These are phyloP conservation scores for Cyanidium caldarium DNA, from an alignment of 23 red algal genomes.

Conservation along the genomic window DNA sequence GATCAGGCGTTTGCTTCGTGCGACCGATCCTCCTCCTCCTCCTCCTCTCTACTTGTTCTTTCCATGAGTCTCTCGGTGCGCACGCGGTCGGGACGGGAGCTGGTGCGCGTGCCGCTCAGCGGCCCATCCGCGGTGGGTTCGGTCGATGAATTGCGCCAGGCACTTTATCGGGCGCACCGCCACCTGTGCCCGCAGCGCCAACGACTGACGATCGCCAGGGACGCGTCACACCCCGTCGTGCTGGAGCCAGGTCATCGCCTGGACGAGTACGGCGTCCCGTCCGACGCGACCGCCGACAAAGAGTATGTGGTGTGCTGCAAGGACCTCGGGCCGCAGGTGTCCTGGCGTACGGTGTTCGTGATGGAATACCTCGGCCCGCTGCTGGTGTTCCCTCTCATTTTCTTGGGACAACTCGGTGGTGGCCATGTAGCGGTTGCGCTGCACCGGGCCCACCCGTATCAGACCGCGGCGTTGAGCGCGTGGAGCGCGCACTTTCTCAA, in stretches of 20 bases:
- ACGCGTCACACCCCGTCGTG: not conserved
- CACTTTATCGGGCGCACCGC: not conserved
- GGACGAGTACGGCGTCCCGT: not conserved
- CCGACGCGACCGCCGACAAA: not conserved
- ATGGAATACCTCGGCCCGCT: constrained; percentile 84
- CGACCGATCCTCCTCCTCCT: too few relatives aligned
- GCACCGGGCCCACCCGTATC: constrained; percentile 7
- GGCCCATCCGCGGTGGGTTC: not conserved
- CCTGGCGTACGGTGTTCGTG: constrained; percentile 76
- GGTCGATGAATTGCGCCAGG: not conserved
- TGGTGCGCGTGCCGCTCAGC: not conserved
- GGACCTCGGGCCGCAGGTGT: constrained; percentile 81
- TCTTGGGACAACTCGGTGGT: constrained; percentile 13
- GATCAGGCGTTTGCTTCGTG: too few relatives aligned
- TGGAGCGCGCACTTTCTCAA: constrained; percentile 78
- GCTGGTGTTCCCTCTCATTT: constrained; percentile 61
- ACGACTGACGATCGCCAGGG: not conserved
- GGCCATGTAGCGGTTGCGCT: not conserved
- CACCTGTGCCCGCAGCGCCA: not conserved
- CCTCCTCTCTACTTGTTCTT: too few relatives aligned
- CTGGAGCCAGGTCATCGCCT: not conserved
- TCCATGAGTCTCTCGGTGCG: not conserved
- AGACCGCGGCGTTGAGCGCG: constrained; percentile 33
- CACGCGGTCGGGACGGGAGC: not conserved
- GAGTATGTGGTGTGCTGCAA: constrained; percentile 33